Evolutionary conservation across 2,329 filamentous ascomycete genomes (phyloP).

Genomic region (Talaromyces piceae): DNA sequence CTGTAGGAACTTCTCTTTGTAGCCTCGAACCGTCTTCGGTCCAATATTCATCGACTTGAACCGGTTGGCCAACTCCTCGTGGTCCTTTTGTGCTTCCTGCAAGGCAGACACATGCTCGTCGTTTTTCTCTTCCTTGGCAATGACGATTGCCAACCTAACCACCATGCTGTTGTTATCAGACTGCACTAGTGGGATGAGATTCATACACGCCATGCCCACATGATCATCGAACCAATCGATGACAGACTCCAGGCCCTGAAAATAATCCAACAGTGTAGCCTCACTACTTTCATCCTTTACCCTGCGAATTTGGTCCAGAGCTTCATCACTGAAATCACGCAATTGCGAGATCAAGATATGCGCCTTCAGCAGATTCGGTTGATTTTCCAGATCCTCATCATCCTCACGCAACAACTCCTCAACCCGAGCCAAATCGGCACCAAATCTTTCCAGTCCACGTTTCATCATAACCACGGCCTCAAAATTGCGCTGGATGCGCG

Average conservation of each 20-base stretch:
- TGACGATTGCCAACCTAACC: slow-evolving; percentile 82
- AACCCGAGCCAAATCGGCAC: slow-evolving; percentile 65
- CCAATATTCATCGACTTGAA: slow-evolving; percentile 95
- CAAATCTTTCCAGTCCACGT: slow-evolving; percentile 79
- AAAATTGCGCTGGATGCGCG: slow-evolving; percentile 74
- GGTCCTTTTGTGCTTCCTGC: slow-evolving; percentile 90
- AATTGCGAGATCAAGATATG: slow-evolving; percentile 90
- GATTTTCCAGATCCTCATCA: slow-evolving; percentile 76
- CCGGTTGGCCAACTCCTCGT: slow-evolving; percentile 84
- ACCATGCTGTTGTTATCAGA: slow-evolving; percentile 82
- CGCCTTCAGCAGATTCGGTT: slow-evolving; percentile 81
- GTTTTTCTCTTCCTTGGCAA: slow-evolving; percentile 94
- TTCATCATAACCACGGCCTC: slow-evolving; percentile 91
- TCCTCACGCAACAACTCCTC: slow-evolving; percentile 75
- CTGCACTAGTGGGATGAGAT: slow-evolving; percentile 79
- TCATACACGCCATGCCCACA: slow-evolving; percentile 79
- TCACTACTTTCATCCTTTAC: slow-evolving; percentile 67
- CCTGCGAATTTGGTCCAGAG: slow-evolving; percentile 88
- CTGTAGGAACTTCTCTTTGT: slow-evolving; percentile 90
- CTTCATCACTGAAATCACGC: slow-evolving; percentile 89
- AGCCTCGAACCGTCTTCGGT: slow-evolving; percentile 83
- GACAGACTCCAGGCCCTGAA: slow-evolving; percentile 74
- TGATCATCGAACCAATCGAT: slow-evolving; percentile 96
- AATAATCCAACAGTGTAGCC: slow-evolving; percentile 82
- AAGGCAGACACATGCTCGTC: slow-evolving; percentile 85